These are phyloP conservation scores for Tricholoma bakamatsutake DNA, from an alignment of 768 basidiomycete species.

Conservation along the genomic window DNA sequence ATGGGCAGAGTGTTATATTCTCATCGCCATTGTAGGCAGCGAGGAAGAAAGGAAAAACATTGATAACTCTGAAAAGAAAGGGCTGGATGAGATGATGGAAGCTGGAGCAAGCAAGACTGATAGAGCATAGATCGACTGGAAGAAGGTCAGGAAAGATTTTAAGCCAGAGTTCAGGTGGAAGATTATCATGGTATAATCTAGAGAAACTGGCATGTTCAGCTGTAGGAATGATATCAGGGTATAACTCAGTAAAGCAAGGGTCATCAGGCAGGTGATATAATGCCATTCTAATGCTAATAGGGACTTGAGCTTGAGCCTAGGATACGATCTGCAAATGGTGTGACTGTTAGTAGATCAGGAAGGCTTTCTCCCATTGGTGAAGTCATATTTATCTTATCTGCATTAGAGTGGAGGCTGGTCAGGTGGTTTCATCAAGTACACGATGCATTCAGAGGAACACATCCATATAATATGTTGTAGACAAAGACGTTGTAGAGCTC, in stretches of 20 bases:
- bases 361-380: too few relatives aligned
- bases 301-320: too few relatives aligned
- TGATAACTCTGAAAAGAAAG: constrained; percentile 28
- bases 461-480: too few relatives aligned
- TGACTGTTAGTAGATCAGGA: too few relatives aligned
- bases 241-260: not conserved
- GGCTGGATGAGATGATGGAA: constrained; percentile 32
- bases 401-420: too few relatives aligned
- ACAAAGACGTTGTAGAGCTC: too few relatives aligned
- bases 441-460: too few relatives aligned
- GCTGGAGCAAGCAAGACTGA: constrained; percentile 24
- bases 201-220: not conserved
- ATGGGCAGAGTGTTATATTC: constrained; percentile 19
- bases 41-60: constrained; percentile 30
- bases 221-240: not conserved
- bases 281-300: not conserved
- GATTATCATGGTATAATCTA: not conserved
- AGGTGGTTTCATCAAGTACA: too few relatives aligned
- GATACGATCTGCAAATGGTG: too few relatives aligned
- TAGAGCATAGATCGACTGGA: constrained; percentile 20
- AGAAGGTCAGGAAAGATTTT: constrained; percentile 27
- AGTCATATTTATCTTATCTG: too few relatives aligned
- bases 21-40: constrained; percentile 23
- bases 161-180: constrained; percentile 32
- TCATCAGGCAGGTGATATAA: not conserved